Evolutionary conservation across 371 early-diverging fungal species (phyloP).

Genomic region (Blakeslea trispora): DNA sequence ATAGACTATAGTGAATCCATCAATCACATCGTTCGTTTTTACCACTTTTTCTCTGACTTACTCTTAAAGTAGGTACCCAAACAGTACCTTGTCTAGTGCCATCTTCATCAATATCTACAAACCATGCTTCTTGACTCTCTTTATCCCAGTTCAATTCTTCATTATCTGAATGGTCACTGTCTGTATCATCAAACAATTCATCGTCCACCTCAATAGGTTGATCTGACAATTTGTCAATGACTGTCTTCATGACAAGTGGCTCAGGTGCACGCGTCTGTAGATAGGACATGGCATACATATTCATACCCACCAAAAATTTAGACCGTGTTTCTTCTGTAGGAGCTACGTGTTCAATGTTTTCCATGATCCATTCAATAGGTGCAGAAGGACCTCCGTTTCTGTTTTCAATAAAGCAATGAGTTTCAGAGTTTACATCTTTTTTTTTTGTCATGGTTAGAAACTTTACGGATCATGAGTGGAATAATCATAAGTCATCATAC

Average conservation of each 20-base stretch:
- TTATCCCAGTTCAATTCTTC: slow-evolving; percentile 47
- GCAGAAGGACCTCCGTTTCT: slow-evolving; percentile 57
- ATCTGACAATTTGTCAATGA: slow-evolving; percentile 34
- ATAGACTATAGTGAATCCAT: slow-evolving; percentile 46
- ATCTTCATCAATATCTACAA: slow-evolving; percentile 38
- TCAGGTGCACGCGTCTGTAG: slow-evolving; percentile 23
- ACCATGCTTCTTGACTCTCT: slow-evolving; percentile 48
- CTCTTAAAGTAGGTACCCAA: slow-evolving; percentile 57
- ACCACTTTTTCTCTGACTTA: slow-evolving; percentile 12
- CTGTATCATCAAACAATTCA: slow-evolving; percentile 16
- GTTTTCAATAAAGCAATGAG: neutral
- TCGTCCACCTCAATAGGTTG: slow-evolving; percentile 14
- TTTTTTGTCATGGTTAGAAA: too few species aligned
- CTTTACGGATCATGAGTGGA: slow-evolving; percentile 45
- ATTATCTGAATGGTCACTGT: slow-evolving; percentile 7
- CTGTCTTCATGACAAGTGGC: slow-evolving; percentile 37
- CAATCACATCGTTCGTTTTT: too few species aligned
- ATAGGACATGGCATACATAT: slow-evolving; percentile 62
- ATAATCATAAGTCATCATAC: slow-evolving; percentile 68
- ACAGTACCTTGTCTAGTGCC: slow-evolving; percentile 40
- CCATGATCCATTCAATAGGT: slow-evolving; percentile 59
- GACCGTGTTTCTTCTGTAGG: slow-evolving; percentile 27
- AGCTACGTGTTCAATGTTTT: slow-evolving; percentile 51
- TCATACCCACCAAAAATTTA: slow-evolving; percentile 56
- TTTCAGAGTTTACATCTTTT: neutral